phyloP scores from a whole-genome alignment of 495 filamentous ascomycete species.

The Gamarada debralockiae region DNA sequence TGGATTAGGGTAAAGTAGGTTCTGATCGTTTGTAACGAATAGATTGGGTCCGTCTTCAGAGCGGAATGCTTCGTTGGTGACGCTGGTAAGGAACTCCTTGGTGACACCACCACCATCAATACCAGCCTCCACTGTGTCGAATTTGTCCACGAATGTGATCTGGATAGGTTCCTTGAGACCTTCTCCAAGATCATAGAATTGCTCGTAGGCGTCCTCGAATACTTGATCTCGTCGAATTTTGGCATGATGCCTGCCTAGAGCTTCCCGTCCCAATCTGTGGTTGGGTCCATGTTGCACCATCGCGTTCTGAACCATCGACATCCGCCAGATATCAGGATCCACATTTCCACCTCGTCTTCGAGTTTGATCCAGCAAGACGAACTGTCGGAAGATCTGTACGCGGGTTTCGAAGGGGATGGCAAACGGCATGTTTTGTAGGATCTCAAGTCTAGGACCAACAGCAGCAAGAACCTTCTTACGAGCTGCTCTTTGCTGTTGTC shows the following conservation, averaged over 20 bases:
- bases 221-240: constrained; percentile 74
- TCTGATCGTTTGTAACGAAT: constrained; percentile 85
- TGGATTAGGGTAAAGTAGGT: constrained; percentile 88
- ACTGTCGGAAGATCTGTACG: constrained; percentile 92
- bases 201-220: constrained; percentile 80
- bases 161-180: constrained; percentile 95
- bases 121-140: constrained; percentile 80
- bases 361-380: constrained; percentile 78
- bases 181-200: constrained; percentile 79
- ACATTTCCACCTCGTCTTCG: constrained; percentile 69
- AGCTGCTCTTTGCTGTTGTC: constrained; percentile 59
- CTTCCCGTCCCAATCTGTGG: constrained; percentile 36
- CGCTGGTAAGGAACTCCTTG: constrained; percentile 92
- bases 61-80: constrained; percentile 83
- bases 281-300: constrained; percentile 22
- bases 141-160: constrained; percentile 94
- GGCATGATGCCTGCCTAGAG: constrained; percentile 71
- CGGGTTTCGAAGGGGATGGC: constrained; percentile 90
- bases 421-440: constrained; percentile 94
- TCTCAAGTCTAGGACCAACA: constrained; percentile 80
- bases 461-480: constrained; percentile 65
- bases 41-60: constrained; percentile 46
- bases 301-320: constrained; percentile 48
- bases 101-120: constrained; percentile 98
- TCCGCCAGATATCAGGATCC: constrained; percentile 78